Evolutionary conservation across 2,329 filamentous ascomycete species (phyloP).

Genomic region (Xylaria sp.): DNA sequence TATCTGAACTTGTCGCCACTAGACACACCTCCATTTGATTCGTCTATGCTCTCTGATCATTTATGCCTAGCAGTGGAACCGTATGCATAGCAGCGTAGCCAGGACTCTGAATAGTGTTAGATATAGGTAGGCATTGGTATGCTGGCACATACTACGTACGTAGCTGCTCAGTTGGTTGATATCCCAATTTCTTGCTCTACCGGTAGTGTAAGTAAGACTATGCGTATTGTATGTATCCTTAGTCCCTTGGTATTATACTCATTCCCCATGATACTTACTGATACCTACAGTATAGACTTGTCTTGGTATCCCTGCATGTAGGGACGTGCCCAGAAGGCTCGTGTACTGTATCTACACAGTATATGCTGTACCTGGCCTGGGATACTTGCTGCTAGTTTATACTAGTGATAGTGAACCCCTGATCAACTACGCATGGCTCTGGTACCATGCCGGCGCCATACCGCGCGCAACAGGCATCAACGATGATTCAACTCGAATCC

Average conservation of each 20-base stretch:
- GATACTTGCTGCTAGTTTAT: not conserved
- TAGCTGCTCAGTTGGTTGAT: not conserved
- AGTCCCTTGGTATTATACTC: too few relatives aligned
- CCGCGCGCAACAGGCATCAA: constrained; percentile 12
- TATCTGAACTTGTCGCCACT: constrained; percentile 7
- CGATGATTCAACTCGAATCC: constrained; percentile 1
- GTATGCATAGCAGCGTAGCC: not conserved
- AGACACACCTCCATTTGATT: constrained; percentile 15
- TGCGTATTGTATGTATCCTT: not conserved
- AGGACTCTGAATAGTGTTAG: not conserved
- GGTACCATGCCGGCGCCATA: constrained; percentile 20
- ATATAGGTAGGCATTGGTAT: not conserved
- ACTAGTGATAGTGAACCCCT: constrained; percentile 22
- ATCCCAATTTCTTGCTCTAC: not conserved
- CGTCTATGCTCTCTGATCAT: not conserved
- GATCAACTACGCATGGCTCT: constrained; percentile 29
- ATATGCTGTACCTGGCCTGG: not conserved
- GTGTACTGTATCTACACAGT: constrained; percentile 9
- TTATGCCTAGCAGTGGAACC: not conserved
- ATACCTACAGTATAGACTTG: too few relatives aligned
- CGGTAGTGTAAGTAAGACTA: not conserved
- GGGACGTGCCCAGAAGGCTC: not conserved
- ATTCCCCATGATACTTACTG: too few relatives aligned
- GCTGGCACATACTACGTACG: not conserved
- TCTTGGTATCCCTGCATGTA: not conserved